These are phyloP conservation scores for Pleurotus pulmonarius DNA, from an alignment of 768 basidiomycete genomes.

Conservation along the genomic window DNA sequence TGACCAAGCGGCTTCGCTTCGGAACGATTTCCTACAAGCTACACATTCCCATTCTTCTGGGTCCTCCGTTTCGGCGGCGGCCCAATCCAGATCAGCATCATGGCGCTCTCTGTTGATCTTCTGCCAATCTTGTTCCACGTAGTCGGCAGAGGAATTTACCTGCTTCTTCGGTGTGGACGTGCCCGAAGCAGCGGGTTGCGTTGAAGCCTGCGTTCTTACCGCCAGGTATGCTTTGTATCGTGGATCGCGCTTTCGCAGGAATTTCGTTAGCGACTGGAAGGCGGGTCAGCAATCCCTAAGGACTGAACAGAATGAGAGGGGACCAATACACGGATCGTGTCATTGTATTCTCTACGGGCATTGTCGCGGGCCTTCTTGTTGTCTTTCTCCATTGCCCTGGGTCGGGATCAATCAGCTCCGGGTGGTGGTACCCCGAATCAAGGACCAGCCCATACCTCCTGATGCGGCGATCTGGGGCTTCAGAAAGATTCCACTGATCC, in stretches of 20 bases:
- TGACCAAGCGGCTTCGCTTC: conserved; percentile 91
- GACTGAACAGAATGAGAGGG: background rate
- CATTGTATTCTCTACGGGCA: conserved; percentile 87
- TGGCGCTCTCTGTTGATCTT: conserved; percentile 40
- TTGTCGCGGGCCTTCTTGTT: conserved; percentile 92
- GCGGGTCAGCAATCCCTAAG: background rate
- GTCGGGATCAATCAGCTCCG: background rate
- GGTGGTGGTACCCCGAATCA: background rate
- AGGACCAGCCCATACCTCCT: conserved; percentile 49
- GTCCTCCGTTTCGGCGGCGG: conserved; percentile 64
- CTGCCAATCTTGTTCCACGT: conserved; percentile 92
- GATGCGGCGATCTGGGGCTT: conserved; percentile 84
- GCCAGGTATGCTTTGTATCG: conserved; percentile 69
- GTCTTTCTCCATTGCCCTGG: conserved; percentile 89
- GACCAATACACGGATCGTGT: conserved; percentile 70
- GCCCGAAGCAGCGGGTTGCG: conserved; percentile 24
- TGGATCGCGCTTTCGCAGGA: conserved; percentile 85
- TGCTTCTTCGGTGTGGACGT: conserved; percentile 27
- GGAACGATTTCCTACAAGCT: conserved; percentile 86
- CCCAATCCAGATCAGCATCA: conserved; percentile 69
- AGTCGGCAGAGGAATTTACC: conserved; percentile 33
- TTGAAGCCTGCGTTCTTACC: conserved; percentile 37
- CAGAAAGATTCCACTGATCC: conserved; percentile 76
- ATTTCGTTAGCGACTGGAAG: conserved; percentile 64
- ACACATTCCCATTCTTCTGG: conserved; percentile 92